phyloP scores from a whole-genome alignment of 129 eudicot species.

The Glebionis coronaria region DNA sequence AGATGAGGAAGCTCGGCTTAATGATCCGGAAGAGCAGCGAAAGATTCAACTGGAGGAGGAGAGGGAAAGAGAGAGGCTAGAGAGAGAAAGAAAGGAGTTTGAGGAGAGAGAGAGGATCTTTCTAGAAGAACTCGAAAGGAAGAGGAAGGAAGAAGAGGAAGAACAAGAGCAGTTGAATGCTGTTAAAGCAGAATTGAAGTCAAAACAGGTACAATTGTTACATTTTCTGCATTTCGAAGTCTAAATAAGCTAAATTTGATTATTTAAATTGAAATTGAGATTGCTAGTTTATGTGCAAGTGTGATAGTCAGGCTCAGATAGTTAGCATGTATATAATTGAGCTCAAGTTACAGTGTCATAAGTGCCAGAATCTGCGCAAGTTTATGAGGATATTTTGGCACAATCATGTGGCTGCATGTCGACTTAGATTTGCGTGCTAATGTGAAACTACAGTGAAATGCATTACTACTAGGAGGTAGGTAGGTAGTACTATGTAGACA shows the following conservation, averaged over 20 bases:
- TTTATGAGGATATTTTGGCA: too few relatives aligned
- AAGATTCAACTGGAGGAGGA: constrained; percentile 57
- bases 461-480: too few relatives aligned
- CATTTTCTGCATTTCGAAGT: not conserved
- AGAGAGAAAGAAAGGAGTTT: constrained; percentile 64
- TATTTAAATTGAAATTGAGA: constrained; percentile 5
- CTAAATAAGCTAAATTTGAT: not conserved
- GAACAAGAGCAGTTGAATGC: constrained; percentile 29
- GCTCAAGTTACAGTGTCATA: too few relatives aligned
- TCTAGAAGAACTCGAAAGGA: constrained; percentile 49
- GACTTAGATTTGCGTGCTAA: too few relatives aligned
- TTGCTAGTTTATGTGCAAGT: constrained; percentile 1
- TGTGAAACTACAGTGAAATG: too few relatives aligned
- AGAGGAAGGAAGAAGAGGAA: constrained; percentile 45
- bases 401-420: too few relatives aligned
- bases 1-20: constrained; percentile 65
- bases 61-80: constrained; percentile 57
- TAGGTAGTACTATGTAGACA: too few relatives aligned
- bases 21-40: constrained; percentile 72
- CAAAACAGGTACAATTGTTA: constrained; percentile 32
- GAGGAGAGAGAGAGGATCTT: constrained; percentile 83
- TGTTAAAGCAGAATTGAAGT: constrained; percentile 33
- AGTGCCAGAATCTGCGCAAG: too few relatives aligned
- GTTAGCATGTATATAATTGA: not conserved
- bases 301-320: not conserved